phyloP scores from a whole-genome alignment of 2,329 filamentous ascomycete genomes.

The Periconia sp. region DNA sequence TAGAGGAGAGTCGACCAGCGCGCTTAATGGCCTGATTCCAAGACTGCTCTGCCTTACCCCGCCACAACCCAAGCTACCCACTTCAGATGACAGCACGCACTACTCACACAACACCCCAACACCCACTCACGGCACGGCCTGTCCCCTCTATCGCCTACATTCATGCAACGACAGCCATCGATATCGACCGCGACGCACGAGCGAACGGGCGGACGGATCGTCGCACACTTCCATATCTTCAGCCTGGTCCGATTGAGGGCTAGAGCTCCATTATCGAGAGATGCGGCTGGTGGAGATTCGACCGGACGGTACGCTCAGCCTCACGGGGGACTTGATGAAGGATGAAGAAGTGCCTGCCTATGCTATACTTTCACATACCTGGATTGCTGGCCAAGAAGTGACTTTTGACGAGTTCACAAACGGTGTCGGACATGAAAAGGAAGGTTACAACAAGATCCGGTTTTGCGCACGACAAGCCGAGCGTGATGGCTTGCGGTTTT shows the following conservation, averaged over 20 bases:
- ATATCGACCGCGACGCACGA: constrained; percentile 1
- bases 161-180: background rate
- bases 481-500: constrained; percentile 3
- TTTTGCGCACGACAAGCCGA: constrained; percentile 13
- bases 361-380: constrained; percentile 8
- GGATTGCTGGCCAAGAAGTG: constrained; percentile 2
- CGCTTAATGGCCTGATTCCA: too few relatives aligned
- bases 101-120: too few relatives aligned
- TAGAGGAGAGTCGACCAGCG: too few relatives aligned
- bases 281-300: constrained; percentile 1
- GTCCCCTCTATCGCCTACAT: constrained; percentile 1
- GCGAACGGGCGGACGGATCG: constrained; percentile 3
- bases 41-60: background rate
- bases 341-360: constrained; percentile 5
- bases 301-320: background rate
- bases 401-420: constrained; percentile 5
- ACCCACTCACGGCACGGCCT: background rate
- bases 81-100: too few relatives aligned
- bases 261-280: background rate
- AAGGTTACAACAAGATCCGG: constrained; percentile 5
- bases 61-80: background rate
- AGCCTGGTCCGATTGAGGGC: background rate
- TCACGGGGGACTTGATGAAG: constrained; percentile 4
- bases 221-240: constrained; percentile 1
- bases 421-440: background rate